Percentiles rank a stretch among this genome's conserved stretches.
Conservation (phyloP, 2,329 filamentous ascomycete genomes). For the Claviceps lovelessii region DNA sequence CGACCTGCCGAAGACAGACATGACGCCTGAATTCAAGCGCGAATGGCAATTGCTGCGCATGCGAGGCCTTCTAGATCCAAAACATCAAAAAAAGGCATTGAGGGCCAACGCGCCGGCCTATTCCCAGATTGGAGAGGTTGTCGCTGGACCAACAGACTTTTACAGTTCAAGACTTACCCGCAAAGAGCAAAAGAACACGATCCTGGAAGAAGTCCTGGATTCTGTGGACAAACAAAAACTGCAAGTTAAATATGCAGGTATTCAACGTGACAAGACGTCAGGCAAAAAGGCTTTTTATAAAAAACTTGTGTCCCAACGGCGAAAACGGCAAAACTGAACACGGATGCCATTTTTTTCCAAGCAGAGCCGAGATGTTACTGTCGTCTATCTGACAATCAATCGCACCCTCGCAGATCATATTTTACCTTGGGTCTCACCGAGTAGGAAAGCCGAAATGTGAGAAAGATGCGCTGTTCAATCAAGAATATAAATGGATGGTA, state of each 20-base stretch:
- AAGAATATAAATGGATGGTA: neutral
- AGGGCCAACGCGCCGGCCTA: constrained; percentile 57
- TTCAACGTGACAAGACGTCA: constrained; percentile 68
- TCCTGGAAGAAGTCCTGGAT: constrained; percentile 67
- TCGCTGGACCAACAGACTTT: constrained; percentile 80
- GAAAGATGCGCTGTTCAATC: neutral
- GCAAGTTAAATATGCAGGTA: constrained; percentile 73
- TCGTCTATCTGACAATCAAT: neutral
- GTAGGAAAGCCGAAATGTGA: neutral
- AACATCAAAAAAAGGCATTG: constrained; percentile 83
- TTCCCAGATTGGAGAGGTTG: constrained; percentile 75
- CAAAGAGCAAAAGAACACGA: constrained; percentile 74
- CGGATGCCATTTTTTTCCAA: no score
- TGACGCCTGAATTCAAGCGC: constrained; percentile 74
- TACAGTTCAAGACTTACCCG: constrained; percentile 68
- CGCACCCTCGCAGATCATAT: neutral
- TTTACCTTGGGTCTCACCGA: neutral
- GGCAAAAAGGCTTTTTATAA: constrained; percentile 88
- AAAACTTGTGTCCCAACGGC: constrained; percentile 42
- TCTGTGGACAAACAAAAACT: constrained; percentile 47
- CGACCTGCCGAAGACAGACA: constrained; percentile 67
- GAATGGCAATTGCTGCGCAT: constrained; percentile 83
- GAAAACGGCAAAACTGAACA: constrained; percentile 12
- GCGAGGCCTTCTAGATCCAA: constrained; percentile 76
- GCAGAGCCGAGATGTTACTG: neutral